Conservation (phyloP, 805 yeast species). For the Cyberlindnera mrakii region DNA sequence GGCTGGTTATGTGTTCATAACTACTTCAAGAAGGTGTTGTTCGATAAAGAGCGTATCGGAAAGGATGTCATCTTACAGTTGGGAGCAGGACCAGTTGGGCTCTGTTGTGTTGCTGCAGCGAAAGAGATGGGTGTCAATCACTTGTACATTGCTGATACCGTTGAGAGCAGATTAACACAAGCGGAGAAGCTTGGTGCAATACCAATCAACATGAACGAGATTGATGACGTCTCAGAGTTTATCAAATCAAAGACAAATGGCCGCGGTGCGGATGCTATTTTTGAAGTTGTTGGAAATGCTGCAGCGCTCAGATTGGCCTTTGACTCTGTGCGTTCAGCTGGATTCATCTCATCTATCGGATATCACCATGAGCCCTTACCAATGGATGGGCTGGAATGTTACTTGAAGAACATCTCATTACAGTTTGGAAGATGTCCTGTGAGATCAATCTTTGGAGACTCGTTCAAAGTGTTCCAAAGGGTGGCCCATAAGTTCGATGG, state of each 20-base stretch:
- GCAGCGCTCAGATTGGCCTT: constrained; percentile 46
- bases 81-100: constrained; percentile 72
- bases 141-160: constrained; percentile 59
- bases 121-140: constrained; percentile 65
- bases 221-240: constrained; percentile 30
- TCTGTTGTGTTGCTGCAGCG: constrained; percentile 64
- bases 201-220: constrained; percentile 35
- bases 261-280: constrained; percentile 53
- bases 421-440: constrained; percentile 64
- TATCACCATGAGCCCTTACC: constrained; percentile 56
- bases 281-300: constrained; percentile 55
- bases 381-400: constrained; percentile 51
- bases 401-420: constrained; percentile 47
- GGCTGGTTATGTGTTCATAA: constrained; percentile 55
- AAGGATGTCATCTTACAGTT: constrained; percentile 41
- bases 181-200: constrained; percentile 52
- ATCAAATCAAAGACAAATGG: constrained; percentile 31
- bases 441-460: constrained; percentile 47
- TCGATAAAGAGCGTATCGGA: constrained; percentile 28
- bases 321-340: constrained; percentile 50
- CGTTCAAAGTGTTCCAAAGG: constrained; percentile 40
- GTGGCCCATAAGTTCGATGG: constrained; percentile 39
- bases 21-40: constrained; percentile 32
- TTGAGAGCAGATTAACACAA: constrained; percentile 54
- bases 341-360: constrained; percentile 52